Evolutionary conservation across 2,329 filamentous ascomycete species (phyloP).

Genomic region (Diplocarpon rosae): DNA sequence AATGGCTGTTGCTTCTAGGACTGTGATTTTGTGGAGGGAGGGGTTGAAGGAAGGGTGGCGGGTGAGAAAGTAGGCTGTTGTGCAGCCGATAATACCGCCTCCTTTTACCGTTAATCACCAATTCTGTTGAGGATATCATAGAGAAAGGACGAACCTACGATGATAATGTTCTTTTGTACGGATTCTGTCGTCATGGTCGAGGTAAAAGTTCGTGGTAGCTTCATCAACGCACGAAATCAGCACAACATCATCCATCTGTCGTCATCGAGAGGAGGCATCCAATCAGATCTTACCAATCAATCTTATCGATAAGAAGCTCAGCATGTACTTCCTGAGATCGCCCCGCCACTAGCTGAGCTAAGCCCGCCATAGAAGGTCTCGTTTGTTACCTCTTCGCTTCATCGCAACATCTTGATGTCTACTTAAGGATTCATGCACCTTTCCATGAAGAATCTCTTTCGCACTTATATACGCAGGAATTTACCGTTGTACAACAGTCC

Average conservation of each 20-base stretch:
- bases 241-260: no score
- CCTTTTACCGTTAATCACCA: constrained; percentile 28
- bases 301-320: constrained; percentile 5
- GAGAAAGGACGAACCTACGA: constrained; percentile 21
- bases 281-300: not conserved
- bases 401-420: no score
- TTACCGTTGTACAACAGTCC: no score
- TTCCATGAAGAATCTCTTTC: no score
- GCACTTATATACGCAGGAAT: no score
- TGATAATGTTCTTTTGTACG: constrained; percentile 23
- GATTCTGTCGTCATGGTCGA: constrained; percentile 11
- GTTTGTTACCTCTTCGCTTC: no score
- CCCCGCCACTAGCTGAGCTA: no score
- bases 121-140: not conserved
- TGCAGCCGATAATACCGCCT: constrained; percentile 86
- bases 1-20: constrained; percentile 77
- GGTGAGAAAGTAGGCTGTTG: constrained; percentile 83
- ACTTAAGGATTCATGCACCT: no score
- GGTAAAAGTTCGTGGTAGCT: not conserved
- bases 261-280: no score
- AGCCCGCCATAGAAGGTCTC: no score
- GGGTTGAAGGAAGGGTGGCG: constrained; percentile 74
- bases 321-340: not conserved
- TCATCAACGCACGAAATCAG: not conserved
- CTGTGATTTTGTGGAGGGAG: constrained; percentile 63